A percentile compares a stretch with the other conserved stretches of the same genome.
Evolutionary conservation across 1,139 yeast species (phyloP).

Genomic region (Candida sanyaensis): DNA sequence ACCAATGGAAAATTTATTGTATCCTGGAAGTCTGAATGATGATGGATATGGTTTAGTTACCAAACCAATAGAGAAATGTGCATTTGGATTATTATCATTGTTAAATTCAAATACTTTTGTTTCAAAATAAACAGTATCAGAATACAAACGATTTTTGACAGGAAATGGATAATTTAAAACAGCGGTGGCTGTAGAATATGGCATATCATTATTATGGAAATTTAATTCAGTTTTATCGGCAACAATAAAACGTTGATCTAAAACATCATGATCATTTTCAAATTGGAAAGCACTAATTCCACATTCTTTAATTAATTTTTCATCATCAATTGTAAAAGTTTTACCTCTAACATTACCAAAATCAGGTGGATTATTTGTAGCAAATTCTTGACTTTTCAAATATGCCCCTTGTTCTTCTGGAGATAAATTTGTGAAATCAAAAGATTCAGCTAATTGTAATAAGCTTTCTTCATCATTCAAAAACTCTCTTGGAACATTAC

Average conservation of each 20-base stretch:
- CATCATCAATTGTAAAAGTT: slow-evolving; percentile 33
- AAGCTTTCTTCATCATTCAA: slow-evolving; percentile 46
- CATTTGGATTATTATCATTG: slow-evolving; percentile 37
- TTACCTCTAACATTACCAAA: slow-evolving; percentile 34
- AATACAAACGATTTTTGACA: slow-evolving; percentile 49
- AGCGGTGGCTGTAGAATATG: slow-evolving; percentile 48
- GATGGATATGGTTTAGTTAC: slow-evolving; percentile 86
- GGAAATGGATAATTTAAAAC: slow-evolving; percentile 67
- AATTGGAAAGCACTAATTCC: slow-evolving; percentile 47
- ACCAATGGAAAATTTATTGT: slow-evolving; percentile 77
- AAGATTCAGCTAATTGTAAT: slow-evolving; percentile 36
- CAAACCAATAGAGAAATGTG: slow-evolving; percentile 72
- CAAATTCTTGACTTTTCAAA: slow-evolving; percentile 37
- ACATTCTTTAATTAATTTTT: slow-evolving; percentile 34
- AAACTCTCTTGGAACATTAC: slow-evolving; percentile 39
- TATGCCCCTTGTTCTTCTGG: slow-evolving; percentile 48
- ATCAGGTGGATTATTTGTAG: slow-evolving; percentile 33
- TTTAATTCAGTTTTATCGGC: slow-evolving; percentile 66
- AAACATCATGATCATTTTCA: slow-evolving; percentile 33
- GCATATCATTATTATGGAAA: slow-evolving; percentile 47
- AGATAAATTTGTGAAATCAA: slow-evolving; percentile 37
- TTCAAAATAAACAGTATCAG: slow-evolving; percentile 71
- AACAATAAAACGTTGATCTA: slow-evolving; percentile 42
- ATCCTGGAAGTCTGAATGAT: slow-evolving; percentile 83
- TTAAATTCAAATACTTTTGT: slow-evolving; percentile 59